A percentile compares a stretch with the other conserved stretches of the same genome.
phyloP scores from a whole-genome alignment of 2,329 filamentous ascomycete genomes.

The Phialophora verrucosa region DNA sequence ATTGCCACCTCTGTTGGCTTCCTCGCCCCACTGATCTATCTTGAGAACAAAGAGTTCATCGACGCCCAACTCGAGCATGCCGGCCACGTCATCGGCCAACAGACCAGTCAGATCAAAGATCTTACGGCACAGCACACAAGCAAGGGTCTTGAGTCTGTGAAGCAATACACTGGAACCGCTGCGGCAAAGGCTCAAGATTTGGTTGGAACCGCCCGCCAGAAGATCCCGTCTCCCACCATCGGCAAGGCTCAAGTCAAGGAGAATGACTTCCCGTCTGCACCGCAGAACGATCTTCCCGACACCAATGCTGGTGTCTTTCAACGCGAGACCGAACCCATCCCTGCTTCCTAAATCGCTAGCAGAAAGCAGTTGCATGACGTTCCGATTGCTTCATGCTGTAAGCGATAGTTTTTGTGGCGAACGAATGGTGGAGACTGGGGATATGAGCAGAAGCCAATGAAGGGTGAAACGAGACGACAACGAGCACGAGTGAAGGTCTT shows the following conservation, averaged over 20 bases:
- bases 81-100: slow-evolving; percentile 60
- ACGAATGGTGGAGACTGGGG: background rate
- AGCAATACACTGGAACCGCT: slow-evolving; percentile 66
- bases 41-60: slow-evolving; percentile 69
- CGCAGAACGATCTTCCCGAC: slow-evolving; percentile 46
- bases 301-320: slow-evolving; percentile 11
- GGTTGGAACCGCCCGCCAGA: slow-evolving; percentile 44
- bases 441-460: slow-evolving; percentile 3
- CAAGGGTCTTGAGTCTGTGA: slow-evolving; percentile 63
- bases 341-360: slow-evolving; percentile 1
- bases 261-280: slow-evolving; percentile 58
- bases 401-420: background rate
- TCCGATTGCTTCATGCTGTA: slow-evolving; percentile 17
- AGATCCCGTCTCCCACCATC: slow-evolving; percentile 38
- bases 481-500: background rate
- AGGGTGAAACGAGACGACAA: slow-evolving; percentile 4
- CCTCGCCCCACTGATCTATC: slow-evolving; percentile 66
- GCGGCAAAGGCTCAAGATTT: slow-evolving; percentile 65
- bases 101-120: slow-evolving; percentile 65
- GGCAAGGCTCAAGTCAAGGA: slow-evolving; percentile 49
- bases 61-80: slow-evolving; percentile 64
- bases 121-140: slow-evolving; percentile 65
- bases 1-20: slow-evolving; percentile 63
- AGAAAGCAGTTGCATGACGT: slow-evolving; percentile 16
- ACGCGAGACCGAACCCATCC: slow-evolving; percentile 10